These are phyloP conservation scores for Ophiostoma australiae DNA, from an alignment of 2,329 filamentous ascomycete species.

Conservation along the genomic window DNA sequence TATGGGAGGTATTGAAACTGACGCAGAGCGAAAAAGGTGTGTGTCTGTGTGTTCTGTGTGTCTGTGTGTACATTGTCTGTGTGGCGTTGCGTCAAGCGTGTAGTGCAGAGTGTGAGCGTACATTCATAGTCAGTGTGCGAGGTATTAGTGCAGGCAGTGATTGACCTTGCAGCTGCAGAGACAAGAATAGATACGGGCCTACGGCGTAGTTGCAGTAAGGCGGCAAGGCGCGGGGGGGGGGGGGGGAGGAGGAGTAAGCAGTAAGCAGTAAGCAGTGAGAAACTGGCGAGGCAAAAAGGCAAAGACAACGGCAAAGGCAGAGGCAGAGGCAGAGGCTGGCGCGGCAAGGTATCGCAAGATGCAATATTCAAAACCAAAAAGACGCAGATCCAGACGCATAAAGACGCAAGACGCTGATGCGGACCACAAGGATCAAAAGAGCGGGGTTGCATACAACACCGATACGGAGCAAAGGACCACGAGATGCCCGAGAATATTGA, in stretches of 20 bases:
- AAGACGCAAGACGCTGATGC: neutral
- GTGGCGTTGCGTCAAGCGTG: neutral
- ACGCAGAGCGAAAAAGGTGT: neutral
- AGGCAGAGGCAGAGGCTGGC: neutral
- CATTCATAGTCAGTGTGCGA: no score
- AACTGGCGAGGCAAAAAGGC: no score
- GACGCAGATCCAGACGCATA: neutral
- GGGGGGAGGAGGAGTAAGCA: neutral
- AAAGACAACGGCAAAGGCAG: no score
- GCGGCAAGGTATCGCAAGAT: neutral
- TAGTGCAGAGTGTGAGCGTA: neutral
- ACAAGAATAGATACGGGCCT: neutral
- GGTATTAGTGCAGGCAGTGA: neutral
- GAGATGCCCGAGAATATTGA: neutral
- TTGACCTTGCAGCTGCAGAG: constrained; percentile 8
- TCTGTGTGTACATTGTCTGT: neutral
- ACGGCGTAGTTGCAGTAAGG: neutral
- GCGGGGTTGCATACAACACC: neutral
- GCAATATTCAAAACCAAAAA: neutral
- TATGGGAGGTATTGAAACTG: neutral
- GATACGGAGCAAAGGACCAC: neutral
- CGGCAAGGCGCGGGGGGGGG: neutral
- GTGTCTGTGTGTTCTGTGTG: neutral
- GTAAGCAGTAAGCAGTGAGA: neutral
- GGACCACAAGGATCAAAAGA: no score